Evolutionary conservation across 208 protist genomes (phyloP).

Genomic region (Blechomonas ayalai): DNA sequence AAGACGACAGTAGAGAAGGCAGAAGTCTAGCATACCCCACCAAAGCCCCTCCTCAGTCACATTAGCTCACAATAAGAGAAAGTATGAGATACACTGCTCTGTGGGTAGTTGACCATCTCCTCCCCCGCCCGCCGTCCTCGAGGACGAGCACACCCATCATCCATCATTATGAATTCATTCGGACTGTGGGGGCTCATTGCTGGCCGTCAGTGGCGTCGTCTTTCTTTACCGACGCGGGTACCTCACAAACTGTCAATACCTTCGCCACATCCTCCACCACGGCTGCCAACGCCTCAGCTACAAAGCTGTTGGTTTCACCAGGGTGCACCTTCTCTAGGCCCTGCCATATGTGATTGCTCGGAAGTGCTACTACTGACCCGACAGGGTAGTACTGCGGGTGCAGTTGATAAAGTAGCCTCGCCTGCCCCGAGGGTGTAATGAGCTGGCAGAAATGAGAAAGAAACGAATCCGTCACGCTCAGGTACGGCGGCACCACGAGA

Average conservation of each 20-base stretch:
- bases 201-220: too few species aligned
- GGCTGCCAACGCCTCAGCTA: slow-evolving; percentile 23
- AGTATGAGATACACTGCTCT: too few species aligned
- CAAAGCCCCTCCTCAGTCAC: too few species aligned
- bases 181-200: too few species aligned
- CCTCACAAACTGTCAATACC: slow-evolving; percentile 6
- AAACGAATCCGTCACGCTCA: slow-evolving; percentile 18
- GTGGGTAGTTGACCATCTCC: too few species aligned
- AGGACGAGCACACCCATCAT: too few species aligned
- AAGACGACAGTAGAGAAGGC: too few species aligned
- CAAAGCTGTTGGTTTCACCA: slow-evolving; percentile 37
- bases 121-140: too few species aligned
- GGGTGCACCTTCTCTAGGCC: slow-evolving; percentile 8
- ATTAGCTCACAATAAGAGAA: too few species aligned
- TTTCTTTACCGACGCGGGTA: too few species aligned
- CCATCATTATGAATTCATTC: too few species aligned
- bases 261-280: slow-evolving; percentile 6
- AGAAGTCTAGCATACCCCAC: too few species aligned
- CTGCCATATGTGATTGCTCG: slow-evolving; percentile 9
- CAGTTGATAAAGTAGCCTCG: slow-evolving; percentile 36
- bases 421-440: slow-evolving; percentile 47
- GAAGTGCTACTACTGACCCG: slow-evolving; percentile 36
- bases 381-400: slow-evolving; percentile 27
- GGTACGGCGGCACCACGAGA: slow-evolving; percentile 19
- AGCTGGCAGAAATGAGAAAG: slow-evolving; percentile 18